Evolutionary conservation across 768 basidiomycete species (phyloP), one percentile per base, ranked within the genome.

Genomic region (Terana coerulea): DNA sequence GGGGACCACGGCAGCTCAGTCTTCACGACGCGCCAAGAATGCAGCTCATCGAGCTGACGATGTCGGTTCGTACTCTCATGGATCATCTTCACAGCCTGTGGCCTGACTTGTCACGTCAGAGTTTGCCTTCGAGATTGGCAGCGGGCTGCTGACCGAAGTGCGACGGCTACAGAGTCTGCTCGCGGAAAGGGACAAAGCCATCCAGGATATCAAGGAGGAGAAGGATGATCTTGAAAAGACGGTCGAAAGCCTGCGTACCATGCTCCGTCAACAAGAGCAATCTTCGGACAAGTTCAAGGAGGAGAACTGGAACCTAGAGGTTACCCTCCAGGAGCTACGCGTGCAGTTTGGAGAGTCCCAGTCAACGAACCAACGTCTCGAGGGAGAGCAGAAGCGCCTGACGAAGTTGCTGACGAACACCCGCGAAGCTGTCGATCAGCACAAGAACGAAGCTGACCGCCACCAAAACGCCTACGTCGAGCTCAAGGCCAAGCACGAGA

Each of bases 301-400:
- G 71, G 93, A 95, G 70, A 98, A 97, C 67, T 98, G 97, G 97
- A 95, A 98, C 64, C 83, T 98, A 51, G 95, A 98, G 72, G 93
- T 98, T 43, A 80, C 81, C 14, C 73, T 93, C 25, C 95, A 98
- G 66, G 94, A 97, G 53, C 76, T 94, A 21, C 85, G 86, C 33
- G 71, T 79, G 1, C 83, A 89, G 57, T 74, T 88, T 40, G 64
- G 76, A 26, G 84, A 88, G 43, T 77, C 81, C 1, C 84, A 90
- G 56, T 69, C 83, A 15, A 74, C 83, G 7, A 69, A 77, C 3
- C 77, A 81, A 56, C 84, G 90, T 39, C 73, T 90, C 19, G 91
- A 95, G 62, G 72, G 80, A 31, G 97, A 98, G 57, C 83, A 88
- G 56, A 88, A 91, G 66, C 84, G 89, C 3, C 76, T 93, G 35